Evolutionary conservation across 768 basidiomycete genomes (phyloP).

Genomic region (Candolleomyces eurysporus): DNA sequence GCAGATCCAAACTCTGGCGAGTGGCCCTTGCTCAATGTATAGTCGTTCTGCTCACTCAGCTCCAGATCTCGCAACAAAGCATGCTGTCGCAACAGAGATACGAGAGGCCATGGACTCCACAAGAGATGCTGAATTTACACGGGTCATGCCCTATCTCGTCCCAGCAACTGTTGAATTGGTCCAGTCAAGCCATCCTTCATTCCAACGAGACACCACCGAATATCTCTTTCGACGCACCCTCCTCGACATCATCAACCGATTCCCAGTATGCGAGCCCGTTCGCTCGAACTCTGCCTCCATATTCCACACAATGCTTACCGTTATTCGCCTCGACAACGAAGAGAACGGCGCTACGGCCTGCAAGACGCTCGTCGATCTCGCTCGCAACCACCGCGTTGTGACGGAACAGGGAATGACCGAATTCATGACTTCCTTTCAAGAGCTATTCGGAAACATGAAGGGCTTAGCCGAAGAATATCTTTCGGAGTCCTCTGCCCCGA

Average conservation of each 20-base stretch:
- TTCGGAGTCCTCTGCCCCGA: conserved; percentile 54
- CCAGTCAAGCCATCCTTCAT: conserved; percentile 63
- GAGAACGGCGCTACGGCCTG: conserved; percentile 89
- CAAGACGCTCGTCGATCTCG: conserved; percentile 88
- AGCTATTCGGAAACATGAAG: conserved; percentile 73
- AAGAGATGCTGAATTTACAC: conserved; percentile 68
- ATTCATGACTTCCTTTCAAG: conserved; percentile 78
- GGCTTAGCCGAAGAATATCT: conserved; percentile 73
- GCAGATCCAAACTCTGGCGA: conserved; percentile 75
- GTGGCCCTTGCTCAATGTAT: neutral
- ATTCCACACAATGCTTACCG: conserved; percentile 77
- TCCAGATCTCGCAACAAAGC: conserved; percentile 69
- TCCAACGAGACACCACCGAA: conserved; percentile 64
- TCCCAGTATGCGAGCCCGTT: conserved; percentile 79
- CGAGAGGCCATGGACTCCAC: conserved; percentile 80
- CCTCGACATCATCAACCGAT: conserved; percentile 85
- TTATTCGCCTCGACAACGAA: conserved; percentile 90
- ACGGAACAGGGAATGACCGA: conserved; percentile 74
- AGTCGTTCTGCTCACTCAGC: neutral
- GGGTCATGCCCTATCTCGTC: conserved; percentile 70
- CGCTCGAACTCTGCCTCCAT: conserved; percentile 65
- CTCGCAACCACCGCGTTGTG: conserved; percentile 71
- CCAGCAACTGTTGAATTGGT: conserved; percentile 72
- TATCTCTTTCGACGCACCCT: conserved; percentile 85
- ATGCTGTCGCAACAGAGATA: conserved; percentile 70